Percentiles rank a stretch among this genome's conserved stretches.
Evolutionary conservation across 768 basidiomycete species (phyloP).

Genomic region (Boletus edulis): DNA sequence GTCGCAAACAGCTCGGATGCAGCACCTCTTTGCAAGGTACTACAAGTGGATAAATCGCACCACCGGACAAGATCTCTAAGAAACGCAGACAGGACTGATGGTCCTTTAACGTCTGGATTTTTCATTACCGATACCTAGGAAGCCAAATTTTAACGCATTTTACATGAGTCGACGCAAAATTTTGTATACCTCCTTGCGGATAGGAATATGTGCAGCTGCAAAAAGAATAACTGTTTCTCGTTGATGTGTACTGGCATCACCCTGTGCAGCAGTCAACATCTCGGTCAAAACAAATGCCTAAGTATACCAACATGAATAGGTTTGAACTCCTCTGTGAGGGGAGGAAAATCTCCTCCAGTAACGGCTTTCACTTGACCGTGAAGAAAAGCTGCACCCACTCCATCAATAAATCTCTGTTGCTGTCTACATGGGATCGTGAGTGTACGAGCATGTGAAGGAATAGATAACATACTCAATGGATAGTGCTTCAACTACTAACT

Average conservation of each 20-base stretch:
- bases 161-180: background rate
- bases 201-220: slow-evolving; percentile 59
- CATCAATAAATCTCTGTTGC: slow-evolving; percentile 56
- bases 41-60: slow-evolving; percentile 50
- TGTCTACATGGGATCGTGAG: slow-evolving; percentile 35
- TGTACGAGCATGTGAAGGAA: background rate
- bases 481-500: slow-evolving; percentile 62
- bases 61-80: slow-evolving; percentile 57
- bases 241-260: slow-evolving; percentile 34
- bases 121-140: slow-evolving; percentile 40
- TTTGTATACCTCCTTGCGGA: slow-evolving; percentile 60
- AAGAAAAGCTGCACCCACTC: slow-evolving; percentile 40
- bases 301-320: slow-evolving; percentile 50
- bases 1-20: slow-evolving; percentile 59
- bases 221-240: slow-evolving; percentile 68
- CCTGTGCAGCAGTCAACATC: slow-evolving; percentile 11
- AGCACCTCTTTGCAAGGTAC: slow-evolving; percentile 51
- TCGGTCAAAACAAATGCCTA: background rate
- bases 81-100: slow-evolving; percentile 48
- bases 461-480: slow-evolving; percentile 55
- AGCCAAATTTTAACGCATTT: background rate
- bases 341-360: slow-evolving; percentile 51
- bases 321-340: slow-evolving; percentile 34
- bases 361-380: slow-evolving; percentile 46
- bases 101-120: slow-evolving; percentile 34